A percentile compares a stretch with the other conserved stretches of the same genome.
Evolutionary conservation across 768 basidiomycete species (phyloP).

Genomic region (Pseudohyphozyma bogoriensis): DNA sequence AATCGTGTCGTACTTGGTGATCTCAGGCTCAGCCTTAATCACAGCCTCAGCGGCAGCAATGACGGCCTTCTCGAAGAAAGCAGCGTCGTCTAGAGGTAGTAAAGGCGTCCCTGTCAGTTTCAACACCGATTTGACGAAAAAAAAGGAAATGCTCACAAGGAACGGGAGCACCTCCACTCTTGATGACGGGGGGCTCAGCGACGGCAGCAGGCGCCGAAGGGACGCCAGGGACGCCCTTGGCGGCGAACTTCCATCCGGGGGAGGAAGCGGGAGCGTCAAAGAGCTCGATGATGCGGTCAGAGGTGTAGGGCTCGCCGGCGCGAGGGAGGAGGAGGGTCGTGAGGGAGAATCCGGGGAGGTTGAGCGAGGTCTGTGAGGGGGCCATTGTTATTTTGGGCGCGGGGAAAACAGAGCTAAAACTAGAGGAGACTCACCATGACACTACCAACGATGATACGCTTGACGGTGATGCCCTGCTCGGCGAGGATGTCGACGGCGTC

Average conservation of each 20-base stretch:
- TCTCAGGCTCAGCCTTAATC: slow-evolving; percentile 69
- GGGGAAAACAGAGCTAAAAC: too few relatives aligned
- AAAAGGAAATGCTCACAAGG: background rate
- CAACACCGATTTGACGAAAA: too few relatives aligned
- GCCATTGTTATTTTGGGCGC: background rate
- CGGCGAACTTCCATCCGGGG: slow-evolving; percentile 29
- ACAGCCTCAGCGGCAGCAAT: slow-evolving; percentile 55
- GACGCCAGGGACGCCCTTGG: slow-evolving; percentile 6
- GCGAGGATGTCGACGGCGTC: slow-evolving; percentile 15
- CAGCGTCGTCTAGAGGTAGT: background rate
- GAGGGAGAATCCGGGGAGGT: slow-evolving; percentile 41
- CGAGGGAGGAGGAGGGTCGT: slow-evolving; percentile 38
- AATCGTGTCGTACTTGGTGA: slow-evolving; percentile 83
- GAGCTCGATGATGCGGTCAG: slow-evolving; percentile 34
- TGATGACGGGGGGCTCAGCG: slow-evolving; percentile 20
- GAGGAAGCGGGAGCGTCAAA: slow-evolving; percentile 34
- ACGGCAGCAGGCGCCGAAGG: slow-evolving; percentile 4
- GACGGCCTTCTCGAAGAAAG: slow-evolving; percentile 42
- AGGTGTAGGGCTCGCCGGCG: slow-evolving; percentile 30
- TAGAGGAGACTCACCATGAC: slow-evolving; percentile 11
- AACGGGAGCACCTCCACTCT: slow-evolving; percentile 2
- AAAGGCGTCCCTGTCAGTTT: too few relatives aligned
- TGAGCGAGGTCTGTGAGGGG: slow-evolving; percentile 34
- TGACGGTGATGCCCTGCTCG: slow-evolving; percentile 18
- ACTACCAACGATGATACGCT: slow-evolving; percentile 26